Evolutionary conservation across 495 filamentous ascomycete genomes (phyloP), one percentile per base, ranked within the genome.

Genomic region (Mycothermus thermophilus): DNA sequence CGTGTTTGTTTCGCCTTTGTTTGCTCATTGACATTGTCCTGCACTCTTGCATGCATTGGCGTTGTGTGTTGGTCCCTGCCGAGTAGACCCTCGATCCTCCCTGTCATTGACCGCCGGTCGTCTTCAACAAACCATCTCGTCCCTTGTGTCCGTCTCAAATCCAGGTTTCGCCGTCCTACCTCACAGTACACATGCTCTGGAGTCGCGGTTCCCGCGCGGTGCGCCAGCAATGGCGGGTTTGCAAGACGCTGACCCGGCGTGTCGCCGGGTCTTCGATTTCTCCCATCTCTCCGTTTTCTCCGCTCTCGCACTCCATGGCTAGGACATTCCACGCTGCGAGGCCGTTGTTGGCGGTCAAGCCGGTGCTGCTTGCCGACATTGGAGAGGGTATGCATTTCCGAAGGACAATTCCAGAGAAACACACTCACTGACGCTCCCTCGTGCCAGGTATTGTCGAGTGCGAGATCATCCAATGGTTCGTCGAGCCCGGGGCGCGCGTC

Each of bases 401-500:
- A n/a, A n/a, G n/a, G n/a, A n/a, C n/a, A n/a, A n/a, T n/a, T n/a
- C n/a, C n/a, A n/a, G n/a, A n/a, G n/a, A n/a, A n/a, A n/a, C n/a
- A n/a, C n/a, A n/a, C n/a, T n/a, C n/a, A n/a, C n/a, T n/a, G n/a
- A n/a, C 30, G 40, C 27, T 25, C 3, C 18, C 12, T 21, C 13
- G 8, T 22, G 21, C 26, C 38, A 94, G 86, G 90, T 31, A 97
- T 96, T 50, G 83, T 85, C 44, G 90, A 97, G 61, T 92, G 90
- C 56, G 88, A 96, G 56, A 83, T 99, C 50, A 96, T 96, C 46
- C 92, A 96, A 64, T 99, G 92, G 92, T 99, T 95, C 56, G 90
- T 96, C 41, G 80, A 94, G 56, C 87, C 93, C 33, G 87, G 82
- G 32, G 92, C 92, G 16, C 76, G 84, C 35, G 85, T 99, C 45